Conservation (phyloP, 2,329 filamentous ascomycete genomes). For the Lecanicillium sp. region DNA sequence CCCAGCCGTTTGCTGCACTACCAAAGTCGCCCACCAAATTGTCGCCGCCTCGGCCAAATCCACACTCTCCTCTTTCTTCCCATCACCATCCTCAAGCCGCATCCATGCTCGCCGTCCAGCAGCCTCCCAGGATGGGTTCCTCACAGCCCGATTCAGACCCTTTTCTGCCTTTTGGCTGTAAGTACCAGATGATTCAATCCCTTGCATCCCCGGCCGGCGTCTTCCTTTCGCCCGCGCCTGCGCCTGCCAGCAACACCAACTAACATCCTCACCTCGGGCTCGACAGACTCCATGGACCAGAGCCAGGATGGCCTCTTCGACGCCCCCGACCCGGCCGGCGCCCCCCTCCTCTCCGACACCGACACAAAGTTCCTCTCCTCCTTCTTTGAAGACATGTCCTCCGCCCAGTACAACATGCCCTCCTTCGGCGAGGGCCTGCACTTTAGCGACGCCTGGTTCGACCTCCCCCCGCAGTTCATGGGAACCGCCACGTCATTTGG, state of each 20-base stretch:
- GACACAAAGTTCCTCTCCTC: conserved; percentile 52
- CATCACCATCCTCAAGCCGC: conserved; percentile 24
- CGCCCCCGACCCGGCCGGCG: conserved; percentile 59
- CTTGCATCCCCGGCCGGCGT: conserved; percentile 8
- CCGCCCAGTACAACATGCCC: conserved; percentile 43
- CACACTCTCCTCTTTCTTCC: conserved; percentile 1
- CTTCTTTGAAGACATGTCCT: conserved; percentile 51
- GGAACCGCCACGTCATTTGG: conserved; percentile 60
- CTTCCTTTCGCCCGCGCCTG: not conserved
- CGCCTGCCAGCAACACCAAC: not conserved
- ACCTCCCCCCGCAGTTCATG: conserved; percentile 59
- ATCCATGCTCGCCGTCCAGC: conserved; percentile 53
- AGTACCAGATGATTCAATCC: conserved; percentile 33
- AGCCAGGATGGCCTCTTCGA: conserved; percentile 42
- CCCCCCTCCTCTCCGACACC: conserved; percentile 57
- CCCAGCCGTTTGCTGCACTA: not conserved
- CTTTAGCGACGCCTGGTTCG: conserved; percentile 47
- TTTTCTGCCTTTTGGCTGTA: conserved; percentile 63
- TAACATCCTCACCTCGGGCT: conserved; percentile 4
- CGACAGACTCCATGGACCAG: conserved; percentile 40
- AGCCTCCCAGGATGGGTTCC: conserved; percentile 52
- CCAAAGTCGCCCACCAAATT: not conserved
- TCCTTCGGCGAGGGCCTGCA: conserved; percentile 47
- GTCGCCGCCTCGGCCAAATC: not conserved
- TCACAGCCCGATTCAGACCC: conserved; percentile 47